Conservation (phyloP, 164 flowering plant genomes). For the Stephania japonica region DNA sequence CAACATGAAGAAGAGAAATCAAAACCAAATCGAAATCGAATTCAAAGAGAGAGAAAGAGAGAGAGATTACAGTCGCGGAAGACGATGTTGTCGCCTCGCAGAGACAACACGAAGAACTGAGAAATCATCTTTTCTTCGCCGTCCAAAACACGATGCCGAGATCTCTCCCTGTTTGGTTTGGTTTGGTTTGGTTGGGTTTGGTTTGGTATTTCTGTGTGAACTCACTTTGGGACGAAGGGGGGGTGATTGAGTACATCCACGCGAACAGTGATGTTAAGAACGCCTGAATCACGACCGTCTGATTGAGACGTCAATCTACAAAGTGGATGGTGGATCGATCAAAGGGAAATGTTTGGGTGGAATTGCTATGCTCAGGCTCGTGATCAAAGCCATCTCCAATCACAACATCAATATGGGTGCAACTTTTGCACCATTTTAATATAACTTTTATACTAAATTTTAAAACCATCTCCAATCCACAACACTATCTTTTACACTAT, state of each 20-base stretch:
- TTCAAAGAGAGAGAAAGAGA: conserved; percentile 12
- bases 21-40: not conserved
- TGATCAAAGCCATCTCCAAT: too few species aligned
- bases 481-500: too few species aligned
- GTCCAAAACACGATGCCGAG: not conserved
- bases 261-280: not conserved
- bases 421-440: too few species aligned
- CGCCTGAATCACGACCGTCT: too few species aligned
- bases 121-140: conserved; percentile 49
- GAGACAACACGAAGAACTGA: conserved; percentile 87
- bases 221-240: not conserved
- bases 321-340: too few species aligned
- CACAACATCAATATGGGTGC: too few species aligned
- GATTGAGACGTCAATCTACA: too few species aligned
- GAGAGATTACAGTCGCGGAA: conserved; percentile 61
- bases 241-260: not conserved
- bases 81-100: conserved; percentile 90
- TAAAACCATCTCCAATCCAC: too few species aligned
- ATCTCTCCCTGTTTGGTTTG: not conserved
- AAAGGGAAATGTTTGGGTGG: too few species aligned
- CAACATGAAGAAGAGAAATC: conserved; percentile 10
- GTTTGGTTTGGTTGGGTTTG: not conserved
- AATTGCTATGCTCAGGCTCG: too few species aligned
- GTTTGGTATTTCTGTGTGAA: not conserved
- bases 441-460: too few species aligned